phyloP scores from a whole-genome alignment of 2,329 filamentous ascomycete species.

The Sordariomycetes sp. region DNA sequence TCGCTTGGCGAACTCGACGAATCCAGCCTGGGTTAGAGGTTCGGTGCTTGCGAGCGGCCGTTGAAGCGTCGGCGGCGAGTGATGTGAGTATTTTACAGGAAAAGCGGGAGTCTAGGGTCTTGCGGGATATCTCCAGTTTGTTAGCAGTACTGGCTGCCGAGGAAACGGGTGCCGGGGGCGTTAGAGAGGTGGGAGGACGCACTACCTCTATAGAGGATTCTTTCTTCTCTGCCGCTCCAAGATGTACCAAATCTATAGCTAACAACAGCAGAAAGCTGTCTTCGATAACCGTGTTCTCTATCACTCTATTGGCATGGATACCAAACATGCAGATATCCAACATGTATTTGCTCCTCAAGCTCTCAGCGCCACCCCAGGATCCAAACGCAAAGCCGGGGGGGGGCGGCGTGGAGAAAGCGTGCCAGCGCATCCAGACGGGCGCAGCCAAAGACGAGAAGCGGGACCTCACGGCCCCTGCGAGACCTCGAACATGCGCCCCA shows the following conservation, averaged over 20 bases:
- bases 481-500: slow-evolving; percentile 23
- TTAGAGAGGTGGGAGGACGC: neutral
- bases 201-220: neutral
- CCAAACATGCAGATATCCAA: neutral
- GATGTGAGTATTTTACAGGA: neutral
- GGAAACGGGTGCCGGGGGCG: neutral
- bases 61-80: neutral
- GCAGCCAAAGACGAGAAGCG: neutral
- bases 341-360: neutral
- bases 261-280: neutral
- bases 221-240: neutral
- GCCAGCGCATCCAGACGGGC: neutral
- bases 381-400: neutral
- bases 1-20: slow-evolving; percentile 2
- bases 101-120: neutral
- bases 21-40: neutral
- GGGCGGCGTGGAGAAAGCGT: neutral
- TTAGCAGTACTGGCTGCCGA: neutral
- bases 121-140: neutral
- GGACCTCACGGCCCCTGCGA: slow-evolving; percentile 18
- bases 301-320: neutral
- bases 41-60: neutral
- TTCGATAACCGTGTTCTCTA: neutral
- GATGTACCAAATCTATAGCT: neutral
- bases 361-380: neutral